phyloP scores from a whole-genome alignment of 139 green algal species.

The Micractinium conductrix region DNA sequence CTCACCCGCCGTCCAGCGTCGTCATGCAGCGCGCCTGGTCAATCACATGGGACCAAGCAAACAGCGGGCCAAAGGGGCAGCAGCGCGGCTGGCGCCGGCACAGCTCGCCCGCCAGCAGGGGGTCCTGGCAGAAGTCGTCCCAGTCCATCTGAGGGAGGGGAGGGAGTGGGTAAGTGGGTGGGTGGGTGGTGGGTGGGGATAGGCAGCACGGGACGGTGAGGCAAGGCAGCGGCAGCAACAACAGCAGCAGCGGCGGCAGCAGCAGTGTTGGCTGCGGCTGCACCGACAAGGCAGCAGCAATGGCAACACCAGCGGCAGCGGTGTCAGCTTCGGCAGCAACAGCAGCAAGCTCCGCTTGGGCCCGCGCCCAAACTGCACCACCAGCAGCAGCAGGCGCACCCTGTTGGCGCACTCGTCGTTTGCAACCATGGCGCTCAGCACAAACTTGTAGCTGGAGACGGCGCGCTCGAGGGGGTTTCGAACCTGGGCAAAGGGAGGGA shows the following conservation, averaged over 20 bases:
- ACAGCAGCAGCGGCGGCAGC: too few species aligned
- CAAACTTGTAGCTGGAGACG: slow-evolving; percentile 15
- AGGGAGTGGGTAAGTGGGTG: background rate
- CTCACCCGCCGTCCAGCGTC: background rate
- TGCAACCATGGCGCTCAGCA: background rate
- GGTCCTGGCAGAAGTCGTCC: slow-evolving; percentile 24
- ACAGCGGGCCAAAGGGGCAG: background rate
- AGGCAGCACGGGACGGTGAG: too few species aligned
- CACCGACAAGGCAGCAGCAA: too few species aligned
- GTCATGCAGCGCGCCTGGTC: slow-evolving; percentile 24
- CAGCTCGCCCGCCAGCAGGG: slow-evolving; percentile 10
- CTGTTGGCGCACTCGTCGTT: background rate
- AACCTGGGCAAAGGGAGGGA: too few species aligned
- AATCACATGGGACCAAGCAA: slow-evolving; percentile 11
- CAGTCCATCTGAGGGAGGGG: slow-evolving; percentile 1
- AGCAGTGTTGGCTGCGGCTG: too few species aligned
- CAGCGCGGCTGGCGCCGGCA: slow-evolving; percentile 14
- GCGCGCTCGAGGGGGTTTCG: slow-evolving; percentile 26
- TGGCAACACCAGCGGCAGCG: too few species aligned
- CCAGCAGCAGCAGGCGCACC: too few species aligned
- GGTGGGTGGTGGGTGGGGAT: too few species aligned
- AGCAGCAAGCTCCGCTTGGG: too few species aligned
- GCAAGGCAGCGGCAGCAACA: too few species aligned
- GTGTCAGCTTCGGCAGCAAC: too few species aligned
- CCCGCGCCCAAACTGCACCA: too few species aligned